Percentiles rank a stretch among this genome's conserved stretches.
phyloP scores from a whole-genome alignment of 768 basidiomycete genomes.

The Termitomyces sp. region DNA sequence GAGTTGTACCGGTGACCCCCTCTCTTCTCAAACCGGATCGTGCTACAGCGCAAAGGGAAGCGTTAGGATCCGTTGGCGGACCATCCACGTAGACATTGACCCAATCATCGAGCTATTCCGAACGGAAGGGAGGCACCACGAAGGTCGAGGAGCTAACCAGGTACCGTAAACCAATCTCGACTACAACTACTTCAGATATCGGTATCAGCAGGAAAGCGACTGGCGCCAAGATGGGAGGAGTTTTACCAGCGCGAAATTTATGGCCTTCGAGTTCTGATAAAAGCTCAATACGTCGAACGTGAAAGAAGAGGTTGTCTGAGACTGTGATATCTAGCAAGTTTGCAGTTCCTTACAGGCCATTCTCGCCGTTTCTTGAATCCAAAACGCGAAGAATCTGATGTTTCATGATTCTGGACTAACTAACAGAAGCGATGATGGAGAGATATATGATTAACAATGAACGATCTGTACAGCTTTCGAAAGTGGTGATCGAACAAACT shows the following conservation, averaged over 20 bases:
- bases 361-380: background rate
- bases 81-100: background rate
- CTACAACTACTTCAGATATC: constrained; percentile 6
- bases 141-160: constrained; percentile 8
- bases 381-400: background rate
- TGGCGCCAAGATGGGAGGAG: constrained; percentile 31
- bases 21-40: constrained; percentile 61
- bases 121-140: background rate
- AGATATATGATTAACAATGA: background rate
- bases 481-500: background rate
- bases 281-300: background rate
- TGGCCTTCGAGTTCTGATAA: background rate
- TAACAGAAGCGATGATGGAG: background rate
- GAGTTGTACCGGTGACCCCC: constrained; percentile 55
- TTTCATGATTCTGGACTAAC: background rate
- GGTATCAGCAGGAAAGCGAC: background rate
- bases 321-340: background rate
- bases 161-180: constrained; percentile 12
- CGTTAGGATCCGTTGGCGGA: constrained; percentile 25
- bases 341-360: background rate
- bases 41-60: constrained; percentile 48
- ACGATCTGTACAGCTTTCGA: background rate
- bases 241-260: constrained; percentile 19
- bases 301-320: background rate
- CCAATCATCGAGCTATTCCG: background rate